Base-by-base conservation (phyloP, 352 stramenopile genomes). In the Globisporangium megalacanthum region DNA sequence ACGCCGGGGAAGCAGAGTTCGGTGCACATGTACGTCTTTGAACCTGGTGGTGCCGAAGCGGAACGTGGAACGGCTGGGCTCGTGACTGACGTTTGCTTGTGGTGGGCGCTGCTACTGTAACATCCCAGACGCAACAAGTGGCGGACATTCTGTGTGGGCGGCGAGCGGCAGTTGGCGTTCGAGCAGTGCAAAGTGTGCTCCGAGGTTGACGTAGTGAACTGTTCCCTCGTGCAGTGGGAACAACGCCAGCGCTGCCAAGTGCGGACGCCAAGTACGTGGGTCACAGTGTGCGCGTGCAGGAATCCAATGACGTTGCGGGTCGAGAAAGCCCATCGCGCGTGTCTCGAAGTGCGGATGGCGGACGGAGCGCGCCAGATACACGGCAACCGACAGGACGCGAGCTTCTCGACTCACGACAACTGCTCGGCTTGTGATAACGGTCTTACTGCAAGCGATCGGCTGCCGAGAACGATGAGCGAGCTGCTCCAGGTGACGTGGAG, bases 111-210 rank as follows among this genome's bases (percentile, higher is more conserved):
- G 4, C 9, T 35, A 41, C 6, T 46, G 8, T 29, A 6, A 6
- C n/a, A 25, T n/a, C 52, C 25, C 31, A 72, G 58, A 17, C 46
- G 11, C 33, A 53, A 29, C 13, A 66, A 65, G 19, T 72, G 73
- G 60, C 75, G 68, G 35, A 59, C 61, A 19, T 47, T 80, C 29
- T 79, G 66, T 20, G 41, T 70, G 22, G 69, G 63, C 4, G 44
- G 54, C 5, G 62, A 71, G 22, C 47, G 53, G 6, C 49, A 73
- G 15, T 64, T 66, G 3, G 42, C 41, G 11, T 64, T 75, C 19
- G 66, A 79, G 17, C 66, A 77, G 17, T 86, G 75, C 41, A 51
- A 62, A 17, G 15, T 83, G 3, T 86, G 75, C 49, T 41, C 61
- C 0, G 47, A 64, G 17, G 49, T 75, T 17, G 71, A 79, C 1